phyloP scores from a whole-genome alignment of 495 filamentous ascomycete genomes.

The Choiromyces venosus region DNA sequence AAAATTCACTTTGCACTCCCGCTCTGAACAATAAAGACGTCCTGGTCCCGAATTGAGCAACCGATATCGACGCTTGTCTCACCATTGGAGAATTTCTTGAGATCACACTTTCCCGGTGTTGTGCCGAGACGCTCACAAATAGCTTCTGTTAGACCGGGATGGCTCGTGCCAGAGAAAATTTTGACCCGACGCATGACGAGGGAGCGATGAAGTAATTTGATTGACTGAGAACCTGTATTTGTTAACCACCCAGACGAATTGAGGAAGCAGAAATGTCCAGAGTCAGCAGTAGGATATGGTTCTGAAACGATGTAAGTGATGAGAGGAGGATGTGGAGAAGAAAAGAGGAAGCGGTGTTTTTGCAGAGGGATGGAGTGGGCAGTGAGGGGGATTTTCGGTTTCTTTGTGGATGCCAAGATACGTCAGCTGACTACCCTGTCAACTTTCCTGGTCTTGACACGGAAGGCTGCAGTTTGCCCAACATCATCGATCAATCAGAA shows the following conservation, averaged over 20 bases:
- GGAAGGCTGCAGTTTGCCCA: background rate
- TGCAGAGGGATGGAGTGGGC: constrained; percentile 14
- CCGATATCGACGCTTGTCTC: constrained; percentile 94
- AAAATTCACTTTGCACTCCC: constrained; percentile 66
- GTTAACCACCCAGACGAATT: background rate
- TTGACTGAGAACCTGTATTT: background rate
- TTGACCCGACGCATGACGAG: constrained; percentile 60
- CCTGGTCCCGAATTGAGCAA: constrained; percentile 90
- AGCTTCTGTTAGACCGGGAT: constrained; percentile 61
- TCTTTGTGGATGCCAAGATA: constrained; percentile 23
- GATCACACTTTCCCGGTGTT: constrained; percentile 57
- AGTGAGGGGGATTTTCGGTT: constrained; percentile 29
- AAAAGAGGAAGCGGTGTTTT: constrained; percentile 5
- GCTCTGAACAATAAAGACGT: constrained; percentile 98
- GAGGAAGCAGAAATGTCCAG: constrained; percentile 8
- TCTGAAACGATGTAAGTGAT: constrained; percentile 7
- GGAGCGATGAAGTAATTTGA: background rate
- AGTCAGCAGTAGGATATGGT: constrained; percentile 7
- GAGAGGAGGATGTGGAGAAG: constrained; percentile 10
- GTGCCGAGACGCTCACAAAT: constrained; percentile 70
- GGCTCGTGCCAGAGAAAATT: constrained; percentile 67
- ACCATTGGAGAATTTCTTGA: constrained; percentile 76
- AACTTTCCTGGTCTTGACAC: background rate
- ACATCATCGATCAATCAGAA: background rate
- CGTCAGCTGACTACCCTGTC: background rate